A percentile compares a stretch with the other conserved stretches of the same genome.
phyloP scores from a whole-genome alignment of 1,139 yeast species.

The Yamadazyma atlantica region DNA sequence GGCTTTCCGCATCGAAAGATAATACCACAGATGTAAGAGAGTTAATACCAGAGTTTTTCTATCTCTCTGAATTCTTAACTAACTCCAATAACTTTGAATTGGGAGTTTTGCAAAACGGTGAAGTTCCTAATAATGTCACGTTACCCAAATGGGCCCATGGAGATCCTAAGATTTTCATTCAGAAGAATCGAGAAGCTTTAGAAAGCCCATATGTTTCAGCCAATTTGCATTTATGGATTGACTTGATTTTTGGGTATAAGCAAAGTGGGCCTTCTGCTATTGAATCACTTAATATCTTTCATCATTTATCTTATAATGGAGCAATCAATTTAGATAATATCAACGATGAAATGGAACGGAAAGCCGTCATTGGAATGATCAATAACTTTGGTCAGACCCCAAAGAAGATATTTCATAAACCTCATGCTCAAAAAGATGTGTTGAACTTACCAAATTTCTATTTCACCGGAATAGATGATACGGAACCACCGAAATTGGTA shows the following conservation, averaged over 20 bases:
- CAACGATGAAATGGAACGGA: conserved; percentile 67
- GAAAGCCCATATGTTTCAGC: conserved; percentile 79
- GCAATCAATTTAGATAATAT: conserved; percentile 74
- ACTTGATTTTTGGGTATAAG: conserved; percentile 73
- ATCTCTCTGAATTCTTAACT: conserved; percentile 69
- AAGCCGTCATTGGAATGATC: conserved; percentile 77
- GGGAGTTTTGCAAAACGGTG: conserved; percentile 67
- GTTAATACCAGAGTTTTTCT: conserved; percentile 80
- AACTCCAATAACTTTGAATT: conserved; percentile 67
- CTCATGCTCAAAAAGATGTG: conserved; percentile 57
- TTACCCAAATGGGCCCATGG: conserved; percentile 83
- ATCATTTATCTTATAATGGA: conserved; percentile 79
- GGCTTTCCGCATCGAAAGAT: conserved; percentile 76
- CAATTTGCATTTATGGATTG: conserved; percentile 79
- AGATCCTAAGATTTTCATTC: conserved; percentile 69
- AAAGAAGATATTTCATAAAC: conserved; percentile 58
- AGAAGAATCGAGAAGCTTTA: conserved; percentile 74
- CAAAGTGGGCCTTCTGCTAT: conserved; percentile 73
- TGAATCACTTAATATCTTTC: conserved; percentile 69
- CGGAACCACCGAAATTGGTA: conserved; percentile 26
- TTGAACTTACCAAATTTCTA: conserved; percentile 36
- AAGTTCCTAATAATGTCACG: conserved; percentile 54
- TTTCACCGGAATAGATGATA: conserved; percentile 22
- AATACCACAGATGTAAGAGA: conserved; percentile 87
- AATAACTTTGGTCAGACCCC: conserved; percentile 94